phyloP scores from a whole-genome alignment of 164 flowering plant genomes.

The Magnolia kwangsiensis region DNA sequence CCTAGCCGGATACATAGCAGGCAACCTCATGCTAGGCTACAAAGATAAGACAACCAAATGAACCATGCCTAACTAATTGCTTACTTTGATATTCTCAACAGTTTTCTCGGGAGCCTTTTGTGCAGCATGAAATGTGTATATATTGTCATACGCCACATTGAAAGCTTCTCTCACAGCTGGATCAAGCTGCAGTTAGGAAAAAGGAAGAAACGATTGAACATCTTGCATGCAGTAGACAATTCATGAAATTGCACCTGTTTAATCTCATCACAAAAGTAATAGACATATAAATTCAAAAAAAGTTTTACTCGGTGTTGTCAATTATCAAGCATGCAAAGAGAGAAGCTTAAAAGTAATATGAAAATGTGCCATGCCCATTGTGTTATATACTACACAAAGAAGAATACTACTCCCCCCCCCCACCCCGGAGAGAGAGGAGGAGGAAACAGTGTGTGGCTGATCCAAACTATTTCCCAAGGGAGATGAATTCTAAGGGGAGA shows the following conservation, averaged over 20 bases:
- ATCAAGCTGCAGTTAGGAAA: conserved; percentile 57
- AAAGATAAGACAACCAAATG: not conserved
- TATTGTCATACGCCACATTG: conserved; percentile 92
- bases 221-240: not conserved
- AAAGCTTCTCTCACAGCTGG: conserved; percentile 68
- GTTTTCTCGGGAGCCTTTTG: conserved; percentile 66
- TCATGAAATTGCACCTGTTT: not conserved
- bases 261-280: not conserved
- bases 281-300: not conserved
- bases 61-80: conserved; percentile 12
- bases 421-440: too few species aligned
- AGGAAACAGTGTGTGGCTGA: too few species aligned
- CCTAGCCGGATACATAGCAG: conserved; percentile 41
- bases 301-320: not conserved
- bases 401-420: too few species aligned
- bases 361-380: too few species aligned
- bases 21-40: not conserved
- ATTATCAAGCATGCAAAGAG: not conserved
- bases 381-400: too few species aligned
- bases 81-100: conserved; percentile 91
- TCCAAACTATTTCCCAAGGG: too few species aligned
- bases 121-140: conserved; percentile 88
- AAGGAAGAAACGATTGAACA: not conserved
- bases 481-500: too few species aligned
- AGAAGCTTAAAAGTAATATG: not conserved